Base-by-base conservation (phyloP, 257 asterid species). In the Nicotiana sylvestris region DNA sequence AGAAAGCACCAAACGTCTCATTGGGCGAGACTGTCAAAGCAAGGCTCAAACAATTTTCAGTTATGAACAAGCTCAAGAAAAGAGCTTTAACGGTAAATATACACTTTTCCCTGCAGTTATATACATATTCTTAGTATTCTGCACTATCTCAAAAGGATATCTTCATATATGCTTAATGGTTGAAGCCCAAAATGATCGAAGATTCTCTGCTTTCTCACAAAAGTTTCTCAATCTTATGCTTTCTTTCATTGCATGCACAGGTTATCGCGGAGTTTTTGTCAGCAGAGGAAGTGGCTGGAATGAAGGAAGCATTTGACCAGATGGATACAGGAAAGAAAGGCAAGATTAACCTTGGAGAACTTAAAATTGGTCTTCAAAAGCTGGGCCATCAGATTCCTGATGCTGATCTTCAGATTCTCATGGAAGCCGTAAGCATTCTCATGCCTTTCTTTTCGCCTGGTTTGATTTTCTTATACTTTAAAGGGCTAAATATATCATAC, bases 11-110 rank as follows among this genome's bases (percentile, higher is more conserved):
- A 76, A 92, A 92, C 78, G 93, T 92, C 58, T 88, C 94, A 53
- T 82, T 92, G 60, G 97, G 97, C 4, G 94, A 93, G 91, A 91
- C 93, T 4, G 95, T 93, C 67, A 92, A 91, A 87, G 90, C 97
- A 78, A 89, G 97, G 87, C 95, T 92, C 72, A 93, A 89, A 80
- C 97, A 93, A 60, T 93, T 93, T 83, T 90, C 92, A 9, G 91
- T 91, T 80, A 91, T 91, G 94, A 92, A 91, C 83, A 91, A 92
- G 91, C 92, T 92, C 87, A 92, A 92, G 87, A 92, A 87, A 86
- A 92, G 89, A 84, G 97, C 97, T 25, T 83, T 92, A 68, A 86
- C 83, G 94, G 97, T 92, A 87, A 81, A 1, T 18, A 49, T 81
- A 18, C 9, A 58, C 27, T 74, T 46, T 25, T 74, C 60, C 9